Percentiles rank a stretch among this genome's conserved stretches.
Conservation (phyloP, 2,329 filamentous ascomycete genomes). For the Coniella lustricola region DNA sequence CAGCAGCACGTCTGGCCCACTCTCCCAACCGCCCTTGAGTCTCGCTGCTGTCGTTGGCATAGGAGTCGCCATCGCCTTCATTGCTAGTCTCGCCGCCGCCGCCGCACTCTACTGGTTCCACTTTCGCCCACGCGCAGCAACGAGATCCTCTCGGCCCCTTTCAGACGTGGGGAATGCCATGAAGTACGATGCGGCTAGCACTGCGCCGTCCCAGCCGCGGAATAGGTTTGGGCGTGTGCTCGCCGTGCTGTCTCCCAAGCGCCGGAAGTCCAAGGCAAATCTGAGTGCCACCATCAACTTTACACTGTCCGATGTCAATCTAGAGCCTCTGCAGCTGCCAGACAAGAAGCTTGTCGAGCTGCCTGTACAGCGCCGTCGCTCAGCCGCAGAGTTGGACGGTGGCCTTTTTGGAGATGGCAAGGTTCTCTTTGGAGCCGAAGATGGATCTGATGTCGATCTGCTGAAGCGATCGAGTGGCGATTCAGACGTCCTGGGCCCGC, state of each 20-base stretch:
- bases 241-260: slow-evolving; percentile 8
- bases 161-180: slow-evolving; percentile 3
- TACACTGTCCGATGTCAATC: background rate
- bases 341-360: slow-evolving; percentile 35
- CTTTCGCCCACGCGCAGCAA: background rate
- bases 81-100: slow-evolving; percentile 5
- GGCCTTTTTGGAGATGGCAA: slow-evolving; percentile 28
- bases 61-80: background rate
- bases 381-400: slow-evolving; percentile 44
- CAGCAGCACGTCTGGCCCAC: background rate
- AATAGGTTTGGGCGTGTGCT: slow-evolving; percentile 10
- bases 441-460: slow-evolving; percentile 33
- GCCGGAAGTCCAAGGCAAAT: slow-evolving; percentile 26
- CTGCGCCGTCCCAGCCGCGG: background rate
- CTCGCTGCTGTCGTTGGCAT: slow-evolving; percentile 8
- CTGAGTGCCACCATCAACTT: slow-evolving; percentile 27
- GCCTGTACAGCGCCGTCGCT: slow-evolving; percentile 30
- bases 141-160: background rate
- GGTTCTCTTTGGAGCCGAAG: slow-evolving; percentile 33
- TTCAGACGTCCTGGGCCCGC: slow-evolving; percentile 43
- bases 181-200: slow-evolving; percentile 3
- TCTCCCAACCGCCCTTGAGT: background rate
- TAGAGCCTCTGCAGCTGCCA: background rate
- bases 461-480: slow-evolving; percentile 47
- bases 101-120: slow-evolving; percentile 3